These are phyloP conservation scores for Fragaria vesca DNA, from an alignment of 306 rosid species.

Conservation along the genomic window DNA sequence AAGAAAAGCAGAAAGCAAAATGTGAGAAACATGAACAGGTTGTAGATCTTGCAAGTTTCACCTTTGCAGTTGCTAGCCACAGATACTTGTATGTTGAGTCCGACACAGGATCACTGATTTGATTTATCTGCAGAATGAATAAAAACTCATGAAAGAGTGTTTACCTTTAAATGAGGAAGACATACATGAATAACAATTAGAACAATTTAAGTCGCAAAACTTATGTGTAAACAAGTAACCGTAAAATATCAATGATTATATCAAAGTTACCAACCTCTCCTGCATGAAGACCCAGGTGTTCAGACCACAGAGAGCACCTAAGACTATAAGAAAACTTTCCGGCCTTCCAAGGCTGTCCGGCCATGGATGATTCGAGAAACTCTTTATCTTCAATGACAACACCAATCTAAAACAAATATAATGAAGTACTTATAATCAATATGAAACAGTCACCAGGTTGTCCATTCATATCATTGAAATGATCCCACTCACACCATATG, in stretches of 20 bases:
- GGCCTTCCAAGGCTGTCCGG: slow-evolving; percentile 47
- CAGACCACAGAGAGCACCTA: slow-evolving; percentile 50
- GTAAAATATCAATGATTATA: neutral
- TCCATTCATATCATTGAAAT: neutral
- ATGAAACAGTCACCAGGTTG: neutral
- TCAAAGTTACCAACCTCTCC: slow-evolving; percentile 36
- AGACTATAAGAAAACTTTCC: slow-evolving; percentile 46
- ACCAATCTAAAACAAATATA: slow-evolving; percentile 36
- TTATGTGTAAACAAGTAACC: neutral
- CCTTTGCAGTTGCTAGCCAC: slow-evolving; percentile 55
- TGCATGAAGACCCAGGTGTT: slow-evolving; percentile 49
- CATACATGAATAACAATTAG: neutral
- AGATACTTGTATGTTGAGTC: slow-evolving; percentile 48
- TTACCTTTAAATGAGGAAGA: neutral
- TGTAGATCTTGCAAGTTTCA: slow-evolving; percentile 6
- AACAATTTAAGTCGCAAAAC: neutral
- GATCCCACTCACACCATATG: neutral
- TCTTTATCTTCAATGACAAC: slow-evolving; percentile 48
- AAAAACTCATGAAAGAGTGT: neutral
- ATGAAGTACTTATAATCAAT: neutral
- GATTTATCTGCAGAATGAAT: slow-evolving; percentile 32
- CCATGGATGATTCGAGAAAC: slow-evolving; percentile 46
- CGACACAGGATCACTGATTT: slow-evolving; percentile 50
- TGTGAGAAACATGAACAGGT: neutral
- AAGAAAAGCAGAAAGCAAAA: neutral